Percentiles rank a stretch among this genome's conserved stretches.
Conservation (phyloP, 2,329 filamentous ascomycete genomes). For the Trichoderma atrobrunneum region DNA sequence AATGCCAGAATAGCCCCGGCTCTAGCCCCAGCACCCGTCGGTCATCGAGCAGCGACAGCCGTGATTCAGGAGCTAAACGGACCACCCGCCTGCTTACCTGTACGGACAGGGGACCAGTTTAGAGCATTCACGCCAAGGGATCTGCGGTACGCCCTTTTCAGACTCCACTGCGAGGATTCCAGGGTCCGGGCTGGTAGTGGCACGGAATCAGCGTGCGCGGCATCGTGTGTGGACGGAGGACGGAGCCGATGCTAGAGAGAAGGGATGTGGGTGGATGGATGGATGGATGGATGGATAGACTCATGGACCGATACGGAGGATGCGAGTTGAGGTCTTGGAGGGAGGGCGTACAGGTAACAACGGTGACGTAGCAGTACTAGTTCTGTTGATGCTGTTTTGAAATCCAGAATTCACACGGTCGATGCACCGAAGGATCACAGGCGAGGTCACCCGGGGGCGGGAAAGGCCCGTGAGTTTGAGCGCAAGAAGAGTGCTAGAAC, state of each 20-base stretch:
- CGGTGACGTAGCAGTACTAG: background rate
- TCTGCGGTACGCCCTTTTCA: slow-evolving; percentile 16
- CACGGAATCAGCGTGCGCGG: background rate
- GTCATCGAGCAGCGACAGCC: slow-evolving; percentile 19
- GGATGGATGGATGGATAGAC: background rate
- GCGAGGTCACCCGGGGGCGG: background rate
- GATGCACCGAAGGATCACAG: background rate
- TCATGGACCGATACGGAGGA: background rate
- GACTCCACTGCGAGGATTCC: slow-evolving; percentile 1
- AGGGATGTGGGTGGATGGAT: background rate
- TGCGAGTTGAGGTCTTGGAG: background rate
- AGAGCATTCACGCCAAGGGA: slow-evolving; percentile 8
- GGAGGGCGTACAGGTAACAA: background rate
- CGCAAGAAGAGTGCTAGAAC: background rate
- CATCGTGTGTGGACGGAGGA: background rate
- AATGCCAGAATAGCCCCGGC: background rate
- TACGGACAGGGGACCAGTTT: background rate
- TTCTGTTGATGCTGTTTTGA: background rate
- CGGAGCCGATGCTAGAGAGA: background rate
- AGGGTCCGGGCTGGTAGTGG: slow-evolving; percentile 6
- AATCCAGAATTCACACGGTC: background rate
- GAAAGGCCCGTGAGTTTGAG: background rate
- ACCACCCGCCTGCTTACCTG: background rate
- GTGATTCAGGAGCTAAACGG: slow-evolving; percentile 9
- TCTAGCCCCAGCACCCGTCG: background rate